Base-by-base conservation (phyloP, 768 basidiomycete genomes). In the Amanita molliuscula region DNA sequence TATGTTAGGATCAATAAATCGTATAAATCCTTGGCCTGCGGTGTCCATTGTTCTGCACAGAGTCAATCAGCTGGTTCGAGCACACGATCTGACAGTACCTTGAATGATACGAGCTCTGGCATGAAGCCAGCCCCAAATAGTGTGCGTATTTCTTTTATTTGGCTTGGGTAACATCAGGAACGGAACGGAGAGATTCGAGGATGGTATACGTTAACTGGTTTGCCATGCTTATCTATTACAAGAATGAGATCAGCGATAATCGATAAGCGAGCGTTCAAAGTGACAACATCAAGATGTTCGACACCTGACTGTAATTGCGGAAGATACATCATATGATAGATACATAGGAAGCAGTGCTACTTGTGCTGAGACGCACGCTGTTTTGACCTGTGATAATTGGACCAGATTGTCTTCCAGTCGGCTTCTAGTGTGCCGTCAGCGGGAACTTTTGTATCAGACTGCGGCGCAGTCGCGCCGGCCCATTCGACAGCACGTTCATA, bases 71-170 rank as follows among this genome's bases (percentile, higher is more conserved):
- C 6, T 33, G 16, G n/a, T 31, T 15, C 5, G 15, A 8, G 43
- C 23, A n/a, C 9, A 31, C 13, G 16, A 18, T 29, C 5, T n/a
- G 16, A 21, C 31, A 51, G 49, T 31, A 68, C 72, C 72, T 67
- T 88, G 84, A 48, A 90, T 85, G 65, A 93, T 84, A 35, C 84
- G 75, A 44, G 78, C 85, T 25, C 90, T 90, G 0, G 85, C 90
- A 93, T 1, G 81, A 79, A 5, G 88, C 89, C 55, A 77, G 59
- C 16, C 73, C 75, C 11, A 89, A 45, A 59, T 76, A 81, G 64
- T 92, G 87, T 2, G 84, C 76, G 58, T 93, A 93, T 53, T 81
- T 75, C 67, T 88, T 84, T 60, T 92, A 89, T 55, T 74, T 75
- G 4, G 46, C 88, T 91, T 49, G 8, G n/a, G 48, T 16, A 38